Evolutionary conservation across 768 basidiomycete genomes (phyloP).

Genomic region (Russula olivacea): DNA sequence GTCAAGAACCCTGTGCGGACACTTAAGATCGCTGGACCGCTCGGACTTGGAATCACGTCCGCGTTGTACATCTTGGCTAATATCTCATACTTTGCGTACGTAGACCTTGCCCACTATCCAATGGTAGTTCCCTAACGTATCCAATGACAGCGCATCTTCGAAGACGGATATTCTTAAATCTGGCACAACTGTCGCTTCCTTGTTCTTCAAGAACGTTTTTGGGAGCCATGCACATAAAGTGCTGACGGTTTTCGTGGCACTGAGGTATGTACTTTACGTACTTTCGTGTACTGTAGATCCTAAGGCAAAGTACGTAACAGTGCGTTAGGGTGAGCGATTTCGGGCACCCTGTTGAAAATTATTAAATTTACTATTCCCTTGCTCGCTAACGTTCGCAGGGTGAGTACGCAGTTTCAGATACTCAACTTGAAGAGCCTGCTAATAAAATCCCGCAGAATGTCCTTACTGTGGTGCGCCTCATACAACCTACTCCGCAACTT

Average conservation of each 20-base stretch:
- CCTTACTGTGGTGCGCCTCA: slow-evolving; percentile 7
- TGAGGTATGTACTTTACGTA: slow-evolving; percentile 37
- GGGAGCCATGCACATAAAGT: slow-evolving; percentile 47
- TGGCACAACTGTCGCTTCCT: slow-evolving; percentile 50
- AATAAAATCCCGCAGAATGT: slow-evolving; percentile 13
- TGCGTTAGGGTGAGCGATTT: slow-evolving; percentile 32
- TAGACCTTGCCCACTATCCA: background rate
- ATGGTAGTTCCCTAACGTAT: background rate
- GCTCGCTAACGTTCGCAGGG: background rate
- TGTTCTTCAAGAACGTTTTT: slow-evolving; percentile 59
- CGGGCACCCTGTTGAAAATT: background rate
- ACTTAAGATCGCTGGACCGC: slow-evolving; percentile 55
- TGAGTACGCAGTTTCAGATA: background rate
- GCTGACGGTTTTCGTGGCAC: slow-evolving; percentile 49
- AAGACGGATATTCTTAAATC: slow-evolving; percentile 44
- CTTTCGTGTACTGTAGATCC: too few species aligned
- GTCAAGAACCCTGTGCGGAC: slow-evolving; percentile 56
- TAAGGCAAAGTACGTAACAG: slow-evolving; percentile 24
- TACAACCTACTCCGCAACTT: background rate
- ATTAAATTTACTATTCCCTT: background rate
- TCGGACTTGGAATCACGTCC: slow-evolving; percentile 52
- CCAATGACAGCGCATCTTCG: slow-evolving; percentile 36
- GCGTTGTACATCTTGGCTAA: slow-evolving; percentile 53
- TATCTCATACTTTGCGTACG: slow-evolving; percentile 49
- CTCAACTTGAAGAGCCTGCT: background rate